Percentiles rank a stretch among this genome's conserved stretches.
These are phyloP conservation scores for Mycosphaerella sp. DNA, from an alignment of 2,329 filamentous ascomycete genomes.

Conservation along the genomic window DNA sequence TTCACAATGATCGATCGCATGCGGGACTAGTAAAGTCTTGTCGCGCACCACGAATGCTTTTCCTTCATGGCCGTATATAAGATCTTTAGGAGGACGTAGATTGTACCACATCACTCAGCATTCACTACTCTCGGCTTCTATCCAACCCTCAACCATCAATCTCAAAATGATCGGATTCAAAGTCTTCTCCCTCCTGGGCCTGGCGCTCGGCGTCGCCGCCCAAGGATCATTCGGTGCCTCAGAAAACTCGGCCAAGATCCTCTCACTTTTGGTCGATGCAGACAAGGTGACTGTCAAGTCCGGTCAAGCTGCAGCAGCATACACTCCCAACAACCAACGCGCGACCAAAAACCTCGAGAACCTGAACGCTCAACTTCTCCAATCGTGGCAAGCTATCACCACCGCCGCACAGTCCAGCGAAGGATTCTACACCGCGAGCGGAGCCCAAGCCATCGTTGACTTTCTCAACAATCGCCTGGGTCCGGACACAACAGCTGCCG, in stretches of 20 bases:
- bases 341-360: not conserved
- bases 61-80: no score
- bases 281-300: conserved; percentile 1
- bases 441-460: conserved; percentile 4
- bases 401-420: conserved; percentile 2
- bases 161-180: conserved; percentile 4
- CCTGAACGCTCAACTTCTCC: not conserved
- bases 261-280: not conserved
- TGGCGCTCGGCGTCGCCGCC: not conserved
- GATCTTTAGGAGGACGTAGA: no score
- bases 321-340: not conserved
- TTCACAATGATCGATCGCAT: no score
- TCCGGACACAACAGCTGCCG: conserved; percentile 2
- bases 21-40: no score
- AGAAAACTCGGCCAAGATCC: conserved; percentile 7
- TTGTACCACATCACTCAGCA: no score
- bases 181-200: not conserved
- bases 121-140: not conserved
- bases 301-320: not conserved
- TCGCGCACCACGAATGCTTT: no score
- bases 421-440: conserved; percentile 5
- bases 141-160: not conserved
- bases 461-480: conserved; percentile 4
- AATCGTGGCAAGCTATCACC: not conserved
- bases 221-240: conserved; percentile 8